These are phyloP conservation scores for Artemisia annua DNA, from an alignment of 129 eudicot genomes.

Conservation along the genomic window DNA sequence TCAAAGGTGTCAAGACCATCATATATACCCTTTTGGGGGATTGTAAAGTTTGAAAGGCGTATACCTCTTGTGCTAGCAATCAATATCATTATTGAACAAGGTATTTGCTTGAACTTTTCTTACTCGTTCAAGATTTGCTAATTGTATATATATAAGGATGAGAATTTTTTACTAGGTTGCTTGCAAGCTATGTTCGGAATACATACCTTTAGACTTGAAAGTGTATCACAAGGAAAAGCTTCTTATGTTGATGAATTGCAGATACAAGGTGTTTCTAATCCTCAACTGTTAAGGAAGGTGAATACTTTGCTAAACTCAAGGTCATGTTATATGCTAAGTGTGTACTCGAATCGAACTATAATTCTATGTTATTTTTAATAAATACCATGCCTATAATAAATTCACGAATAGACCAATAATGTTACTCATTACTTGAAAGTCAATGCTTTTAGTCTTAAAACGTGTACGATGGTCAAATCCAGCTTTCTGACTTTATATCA, in stretches of 20 bases:
- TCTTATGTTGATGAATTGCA: conserved; percentile 72
- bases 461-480: too few species aligned
- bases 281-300: conserved; percentile 70
- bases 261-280: conserved; percentile 68
- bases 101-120: conserved; percentile 27
- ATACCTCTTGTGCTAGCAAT: conserved; percentile 62
- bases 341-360: background rate
- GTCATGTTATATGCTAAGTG: background rate
- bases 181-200: conserved; percentile 67
- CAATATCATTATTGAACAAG: conserved; percentile 77
- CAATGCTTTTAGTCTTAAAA: too few species aligned
- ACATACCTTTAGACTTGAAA: conserved; percentile 72
- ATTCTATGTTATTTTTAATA: background rate
- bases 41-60: conserved; percentile 50
- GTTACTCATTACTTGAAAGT: background rate
- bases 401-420: background rate
- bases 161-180: conserved; percentile 44
- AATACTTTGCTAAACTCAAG: background rate
- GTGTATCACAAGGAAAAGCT: conserved; percentile 73
- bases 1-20: conserved; percentile 76
- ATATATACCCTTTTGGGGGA: conserved; percentile 68
- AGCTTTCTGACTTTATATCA: background rate
- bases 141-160: background rate
- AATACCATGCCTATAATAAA: background rate
- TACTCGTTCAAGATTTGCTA: background rate